Base-by-base conservation (phyloP, 345 rosid genomes). In the Hypericum perforatum region DNA sequence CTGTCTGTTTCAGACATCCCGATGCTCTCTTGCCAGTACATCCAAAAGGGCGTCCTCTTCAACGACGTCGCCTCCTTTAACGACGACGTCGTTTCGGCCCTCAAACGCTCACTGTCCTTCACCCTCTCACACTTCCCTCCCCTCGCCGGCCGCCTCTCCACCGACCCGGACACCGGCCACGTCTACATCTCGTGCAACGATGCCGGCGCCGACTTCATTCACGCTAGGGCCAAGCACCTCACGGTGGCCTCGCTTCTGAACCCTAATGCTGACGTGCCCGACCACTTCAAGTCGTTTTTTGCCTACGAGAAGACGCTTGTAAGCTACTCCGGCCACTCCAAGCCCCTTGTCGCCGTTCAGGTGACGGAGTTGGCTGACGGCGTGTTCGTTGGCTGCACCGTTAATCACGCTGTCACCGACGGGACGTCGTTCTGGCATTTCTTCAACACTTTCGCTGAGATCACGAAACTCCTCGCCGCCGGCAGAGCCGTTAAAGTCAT, bases 351-450 rank as follows among this genome's bases (percentile, higher is more conserved):
- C 8, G 96, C 96, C 2, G 89, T 92, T 6, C 95, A 92, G 65
- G 80, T 88, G 7, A 92, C 96, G 5, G 90, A 85, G 77, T 71
- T 92, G 0, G 59, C 61, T 0, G 95, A 88, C 57, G 95, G 83
- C 7, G 67, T 85, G 7, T 92, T 92, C 74, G 41, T 92, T 14
- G 96, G 95, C 12, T 78, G 87, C 52, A 68, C 94, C 7, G 81
- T 85, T 9, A 88, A 92, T 63, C 98, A 92, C 43, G 76, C 96
- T 11, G 95, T 92, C 46, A 76, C 90, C 0, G 96, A 92, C 12
- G 98, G 98, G 11, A 85, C 90, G 6, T 92, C 98, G 11, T 81
- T 92, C 43, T 92, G 98, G 98, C 96, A 92, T 64, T 85, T 92
- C 63, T 83, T 92, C 59, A 92, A 92, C 45, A 70, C 96, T 0